Percentiles rank a stretch among this genome's conserved stretches.
Evolutionary conservation across 805 yeast species (phyloP).

Genomic region (Wickerhamomyces xylosicus): DNA sequence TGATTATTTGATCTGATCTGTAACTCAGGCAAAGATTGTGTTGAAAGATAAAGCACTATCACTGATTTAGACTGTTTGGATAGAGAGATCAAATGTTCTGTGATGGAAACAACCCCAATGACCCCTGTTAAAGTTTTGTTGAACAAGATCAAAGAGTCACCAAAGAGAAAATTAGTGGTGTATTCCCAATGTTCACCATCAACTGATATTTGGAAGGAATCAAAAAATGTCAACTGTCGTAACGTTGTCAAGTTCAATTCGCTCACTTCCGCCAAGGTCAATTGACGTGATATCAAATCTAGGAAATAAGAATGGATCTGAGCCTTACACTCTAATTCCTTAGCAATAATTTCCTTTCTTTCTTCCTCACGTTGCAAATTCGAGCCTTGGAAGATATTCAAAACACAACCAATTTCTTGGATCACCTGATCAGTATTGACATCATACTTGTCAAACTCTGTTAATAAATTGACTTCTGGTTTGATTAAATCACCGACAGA

Average conservation of each 20-base stretch:
- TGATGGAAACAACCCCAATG: conserved; percentile 30
- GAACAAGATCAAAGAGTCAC: conserved; percentile 20
- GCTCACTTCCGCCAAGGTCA: conserved; percentile 3
- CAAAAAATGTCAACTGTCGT: conserved; percentile 28
- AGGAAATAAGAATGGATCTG: conserved; percentile 10
- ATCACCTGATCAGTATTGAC: conserved; percentile 7
- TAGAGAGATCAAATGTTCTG: conserved; percentile 25
- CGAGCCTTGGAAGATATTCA: conserved; percentile 15
- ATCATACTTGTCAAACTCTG: conserved; percentile 15
- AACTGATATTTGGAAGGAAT: conserved; percentile 29
- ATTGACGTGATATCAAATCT: background rate
- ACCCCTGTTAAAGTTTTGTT: conserved; percentile 15
- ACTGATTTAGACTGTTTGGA: conserved; percentile 17
- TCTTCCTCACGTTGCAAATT: conserved; percentile 1
- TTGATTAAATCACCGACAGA: conserved; percentile 8
- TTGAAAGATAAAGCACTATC: conserved; percentile 27
- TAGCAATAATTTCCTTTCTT: background rate
- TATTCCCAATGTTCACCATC: conserved; percentile 34
- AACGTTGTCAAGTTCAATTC: conserved; percentile 10
- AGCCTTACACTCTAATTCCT: conserved; percentile 3
- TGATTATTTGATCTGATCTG: conserved; percentile 22
- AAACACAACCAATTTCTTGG: conserved; percentile 6
- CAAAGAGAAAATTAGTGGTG: conserved; percentile 25
- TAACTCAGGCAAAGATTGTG: conserved; percentile 34
- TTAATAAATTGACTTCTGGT: conserved; percentile 13